Evolutionary conservation across 2,329 filamentous ascomycete species (phyloP).

Genomic region (Fusarium subtropicale): DNA sequence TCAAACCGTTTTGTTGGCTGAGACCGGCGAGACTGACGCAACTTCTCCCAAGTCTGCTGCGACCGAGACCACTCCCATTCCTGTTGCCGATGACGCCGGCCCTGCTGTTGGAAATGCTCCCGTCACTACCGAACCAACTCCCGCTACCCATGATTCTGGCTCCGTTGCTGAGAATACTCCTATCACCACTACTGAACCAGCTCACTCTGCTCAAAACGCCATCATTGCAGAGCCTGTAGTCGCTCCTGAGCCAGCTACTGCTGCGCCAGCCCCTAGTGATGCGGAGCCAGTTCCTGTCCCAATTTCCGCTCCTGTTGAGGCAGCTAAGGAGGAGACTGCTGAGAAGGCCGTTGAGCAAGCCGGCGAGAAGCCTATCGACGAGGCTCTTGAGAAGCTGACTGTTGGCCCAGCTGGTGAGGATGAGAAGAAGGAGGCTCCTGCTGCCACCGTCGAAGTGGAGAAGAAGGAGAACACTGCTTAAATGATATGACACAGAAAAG

Average conservation of each 20-base stretch:
- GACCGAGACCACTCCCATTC: slow-evolving; percentile 1
- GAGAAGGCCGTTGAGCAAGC: slow-evolving; percentile 29
- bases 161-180: not conserved
- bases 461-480: slow-evolving; percentile 26
- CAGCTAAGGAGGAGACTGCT: slow-evolving; percentile 36
- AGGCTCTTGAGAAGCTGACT: slow-evolving; percentile 31
- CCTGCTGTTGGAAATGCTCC: not conserved
- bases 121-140: not conserved
- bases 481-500: not conserved
- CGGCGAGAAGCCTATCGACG: slow-evolving; percentile 36
- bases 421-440: slow-evolving; percentile 17
- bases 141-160: slow-evolving; percentile 1
- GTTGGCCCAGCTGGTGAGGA: slow-evolving; percentile 22
- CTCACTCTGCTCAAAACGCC: slow-evolving; percentile 12
- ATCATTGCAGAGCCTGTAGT: slow-evolving; percentile 7
- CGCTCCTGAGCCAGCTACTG: slow-evolving; percentile 3
- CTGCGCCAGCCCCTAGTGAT: not conserved
- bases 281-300: slow-evolving; percentile 9
- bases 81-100: not conserved
- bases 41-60: slow-evolving; percentile 15
- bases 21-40: slow-evolving; percentile 27
- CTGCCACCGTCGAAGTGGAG: slow-evolving; percentile 7
- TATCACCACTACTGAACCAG: not conserved
- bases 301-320: slow-evolving; percentile 30
- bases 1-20: slow-evolving; percentile 47